These are phyloP conservation scores for Vaccinium darrowii DNA, from an alignment of 148 eudicot genomes.

Conservation along the genomic window DNA sequence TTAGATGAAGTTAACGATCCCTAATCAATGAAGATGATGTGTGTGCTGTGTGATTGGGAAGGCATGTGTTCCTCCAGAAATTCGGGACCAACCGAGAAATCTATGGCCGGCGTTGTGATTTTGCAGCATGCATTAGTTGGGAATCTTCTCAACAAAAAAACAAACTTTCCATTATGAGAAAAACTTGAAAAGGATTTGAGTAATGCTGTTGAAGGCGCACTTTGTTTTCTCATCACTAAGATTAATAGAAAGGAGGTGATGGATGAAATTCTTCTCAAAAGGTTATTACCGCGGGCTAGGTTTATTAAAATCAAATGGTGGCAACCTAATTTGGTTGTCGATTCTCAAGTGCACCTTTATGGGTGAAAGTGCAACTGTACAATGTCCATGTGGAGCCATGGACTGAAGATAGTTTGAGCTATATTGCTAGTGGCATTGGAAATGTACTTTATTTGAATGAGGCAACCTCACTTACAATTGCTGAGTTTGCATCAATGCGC, in stretches of 20 bases:
- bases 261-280: not conserved
- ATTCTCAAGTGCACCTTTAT: not conserved
- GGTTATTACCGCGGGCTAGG: not conserved
- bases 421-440: not conserved
- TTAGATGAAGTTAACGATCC: not conserved
- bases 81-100: not conserved
- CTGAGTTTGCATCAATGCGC: not conserved
- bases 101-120: not conserved
- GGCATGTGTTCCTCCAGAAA: not conserved
- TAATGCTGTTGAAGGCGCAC: not conserved
- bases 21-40: not conserved
- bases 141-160: not conserved
- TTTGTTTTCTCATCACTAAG: not conserved
- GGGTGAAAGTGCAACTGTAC: not conserved
- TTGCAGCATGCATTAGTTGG: not conserved
- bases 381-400: not conserved
- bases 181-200: not conserved
- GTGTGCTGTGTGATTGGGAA: not conserved
- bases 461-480: not conserved
- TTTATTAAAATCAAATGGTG: not conserved
- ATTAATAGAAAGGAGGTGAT: not conserved
- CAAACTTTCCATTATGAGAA: not conserved
- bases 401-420: not conserved
- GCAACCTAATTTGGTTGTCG: not conserved
- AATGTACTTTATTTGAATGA: not conserved